phyloP scores from a whole-genome alignment of 2,329 filamentous ascomycete genomes.

The Colletotrichum tropicicola region DNA sequence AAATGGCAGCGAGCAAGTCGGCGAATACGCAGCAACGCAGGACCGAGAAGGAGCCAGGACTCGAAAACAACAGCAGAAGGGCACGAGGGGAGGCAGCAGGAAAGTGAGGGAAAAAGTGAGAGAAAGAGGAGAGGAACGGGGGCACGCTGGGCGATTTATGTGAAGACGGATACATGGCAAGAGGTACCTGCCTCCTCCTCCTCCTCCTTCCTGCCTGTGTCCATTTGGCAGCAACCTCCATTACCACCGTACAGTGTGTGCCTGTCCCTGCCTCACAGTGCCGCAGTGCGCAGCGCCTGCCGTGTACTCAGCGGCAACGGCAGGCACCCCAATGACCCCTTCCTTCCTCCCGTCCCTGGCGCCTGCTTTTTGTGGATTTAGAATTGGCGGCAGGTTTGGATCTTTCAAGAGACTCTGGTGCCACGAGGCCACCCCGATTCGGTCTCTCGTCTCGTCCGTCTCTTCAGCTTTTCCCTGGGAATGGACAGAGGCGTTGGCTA shows the following conservation, averaged over 20 bases:
- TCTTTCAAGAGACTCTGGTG: no score
- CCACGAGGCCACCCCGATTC: no score
- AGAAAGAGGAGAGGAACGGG: conserved; percentile 21
- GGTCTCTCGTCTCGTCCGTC: no score
- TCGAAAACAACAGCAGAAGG: conserved; percentile 7
- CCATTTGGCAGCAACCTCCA: not conserved
- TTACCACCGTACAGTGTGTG: conserved; percentile 12
- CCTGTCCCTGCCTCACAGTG: conserved; percentile 1
- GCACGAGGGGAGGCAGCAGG: conserved; percentile 16
- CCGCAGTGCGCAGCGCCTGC: not conserved
- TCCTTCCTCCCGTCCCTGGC: not conserved
- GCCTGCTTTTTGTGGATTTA: no score
- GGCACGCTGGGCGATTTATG: conserved; percentile 29
- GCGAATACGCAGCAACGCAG: not conserved
- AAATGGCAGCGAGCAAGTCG: not conserved
- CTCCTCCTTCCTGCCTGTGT: not conserved
- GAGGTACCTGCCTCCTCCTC: conserved; percentile 11
- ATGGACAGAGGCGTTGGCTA: not conserved
- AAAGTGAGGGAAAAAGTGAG: conserved; percentile 15
- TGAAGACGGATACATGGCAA: conserved; percentile 15
- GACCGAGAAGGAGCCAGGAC: not conserved
- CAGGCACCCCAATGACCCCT: not conserved
- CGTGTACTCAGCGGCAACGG: not conserved
- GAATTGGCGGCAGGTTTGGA: no score
- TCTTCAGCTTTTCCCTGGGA: not conserved